phyloP scores from a whole-genome alignment of 1,284 basidiomycete species.

The Caloboletus inedulis region DNA sequence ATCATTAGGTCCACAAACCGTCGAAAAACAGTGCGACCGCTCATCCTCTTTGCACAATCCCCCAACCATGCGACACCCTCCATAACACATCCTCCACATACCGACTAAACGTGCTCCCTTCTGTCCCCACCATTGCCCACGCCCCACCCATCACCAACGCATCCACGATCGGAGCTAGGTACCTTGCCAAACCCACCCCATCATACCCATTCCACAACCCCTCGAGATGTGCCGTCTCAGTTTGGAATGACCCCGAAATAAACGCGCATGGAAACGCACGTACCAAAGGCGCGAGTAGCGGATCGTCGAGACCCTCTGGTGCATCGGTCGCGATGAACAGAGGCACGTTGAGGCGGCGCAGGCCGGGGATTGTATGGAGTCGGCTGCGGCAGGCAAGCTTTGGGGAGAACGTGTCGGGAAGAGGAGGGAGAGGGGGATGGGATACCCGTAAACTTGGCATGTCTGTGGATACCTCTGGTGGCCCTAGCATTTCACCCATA shows the following conservation, averaged over 20 bases:
- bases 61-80: constrained; percentile 52
- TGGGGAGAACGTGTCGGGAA: constrained; percentile 21
- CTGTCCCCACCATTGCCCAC: constrained; percentile 59
- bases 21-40: too few relatives aligned
- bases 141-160: constrained; percentile 63
- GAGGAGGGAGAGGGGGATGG: constrained; percentile 18
- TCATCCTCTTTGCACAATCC: constrained; percentile 53
- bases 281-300: constrained; percentile 48
- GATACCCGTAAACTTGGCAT: constrained; percentile 22
- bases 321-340: constrained; percentile 74
- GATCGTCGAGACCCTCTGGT: constrained; percentile 42
- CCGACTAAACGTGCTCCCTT: constrained; percentile 69
- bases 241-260: constrained; percentile 55
- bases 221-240: constrained; percentile 38
- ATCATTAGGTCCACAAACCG: background rate
- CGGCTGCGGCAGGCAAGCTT: constrained; percentile 35
- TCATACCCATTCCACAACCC: constrained; percentile 51
- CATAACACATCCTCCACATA: constrained; percentile 68
- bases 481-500: constrained; percentile 13
- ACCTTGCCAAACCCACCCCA: constrained; percentile 45
- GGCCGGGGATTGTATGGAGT: constrained; percentile 33
- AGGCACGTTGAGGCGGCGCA: constrained; percentile 53
- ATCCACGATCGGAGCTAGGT: constrained; percentile 64
- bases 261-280: constrained; percentile 70
- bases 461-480: constrained; percentile 20